Evolutionary conservation across 73 alveolate species (phyloP).

Genomic region (Paraurostyla sp.): DNA sequence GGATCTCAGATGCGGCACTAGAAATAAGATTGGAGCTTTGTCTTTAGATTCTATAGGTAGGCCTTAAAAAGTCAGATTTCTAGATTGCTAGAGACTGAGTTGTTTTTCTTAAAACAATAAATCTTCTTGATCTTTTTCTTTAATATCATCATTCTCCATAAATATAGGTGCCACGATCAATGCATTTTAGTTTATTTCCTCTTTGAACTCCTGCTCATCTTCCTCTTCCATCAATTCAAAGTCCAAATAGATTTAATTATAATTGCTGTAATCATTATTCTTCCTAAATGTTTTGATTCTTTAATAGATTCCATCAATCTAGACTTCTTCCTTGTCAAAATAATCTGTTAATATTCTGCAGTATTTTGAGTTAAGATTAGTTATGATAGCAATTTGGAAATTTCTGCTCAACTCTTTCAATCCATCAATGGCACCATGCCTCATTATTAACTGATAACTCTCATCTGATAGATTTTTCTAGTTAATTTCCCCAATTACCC

Average conservation of each 20-base stretch:
- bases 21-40: constrained; percentile 28
- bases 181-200: neutral
- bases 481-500: constrained; percentile 56
- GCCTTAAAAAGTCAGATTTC: constrained; percentile 12
- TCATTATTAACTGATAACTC: neutral
- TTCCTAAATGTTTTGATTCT: neutral
- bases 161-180: constrained; percentile 17
- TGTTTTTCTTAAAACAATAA: neutral
- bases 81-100: neutral
- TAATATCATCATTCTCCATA: constrained; percentile 53
- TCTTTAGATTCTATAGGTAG: constrained; percentile 8
- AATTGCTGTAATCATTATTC: constrained; percentile 3
- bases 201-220: neutral
- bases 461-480: constrained; percentile 10
- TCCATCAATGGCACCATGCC: constrained; percentile 56
- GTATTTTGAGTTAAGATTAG: neutral
- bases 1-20: constrained; percentile 46
- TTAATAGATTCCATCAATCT: constrained; percentile 54
- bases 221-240: constrained; percentile 16
- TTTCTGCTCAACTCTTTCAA: neutral
- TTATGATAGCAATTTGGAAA: constrained; percentile 15
- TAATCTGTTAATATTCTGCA: neutral
- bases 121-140: constrained; percentile 37
- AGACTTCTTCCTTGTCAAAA: constrained; percentile 27
- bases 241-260: constrained; percentile 41